phyloP scores from a whole-genome alignment of 2,329 filamentous ascomycete genomes.

The Aureobasidium pullulans region DNA sequence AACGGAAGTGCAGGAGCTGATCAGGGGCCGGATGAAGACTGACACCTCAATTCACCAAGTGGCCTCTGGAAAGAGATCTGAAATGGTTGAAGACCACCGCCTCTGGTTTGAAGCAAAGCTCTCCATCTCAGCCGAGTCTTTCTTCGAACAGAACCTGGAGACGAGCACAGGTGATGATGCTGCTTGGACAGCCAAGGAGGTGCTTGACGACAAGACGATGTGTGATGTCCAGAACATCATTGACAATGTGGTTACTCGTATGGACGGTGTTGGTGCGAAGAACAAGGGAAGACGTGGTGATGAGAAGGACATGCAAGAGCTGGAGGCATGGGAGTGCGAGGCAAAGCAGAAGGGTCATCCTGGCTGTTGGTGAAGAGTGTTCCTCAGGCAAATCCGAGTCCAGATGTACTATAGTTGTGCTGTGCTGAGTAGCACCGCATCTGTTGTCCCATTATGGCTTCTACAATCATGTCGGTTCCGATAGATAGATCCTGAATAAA shows the following conservation, averaged over 20 bases:
- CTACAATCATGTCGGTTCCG: background rate
- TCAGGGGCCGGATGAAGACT: background rate
- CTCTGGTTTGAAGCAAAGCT: slow-evolving; percentile 21
- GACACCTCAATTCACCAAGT: slow-evolving; percentile 4
- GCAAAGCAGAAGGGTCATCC: background rate
- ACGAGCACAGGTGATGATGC: slow-evolving; percentile 10
- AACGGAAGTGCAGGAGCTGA: slow-evolving; percentile 13
- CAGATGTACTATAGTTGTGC: background rate
- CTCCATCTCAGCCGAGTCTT: background rate
- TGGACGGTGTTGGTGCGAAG: slow-evolving; percentile 19
- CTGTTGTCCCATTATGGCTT: no score
- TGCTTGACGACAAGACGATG: background rate
- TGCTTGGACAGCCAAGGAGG: slow-evolving; percentile 10
- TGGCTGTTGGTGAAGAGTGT: background rate
- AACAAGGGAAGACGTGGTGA: slow-evolving; percentile 17
- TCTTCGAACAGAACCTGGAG: slow-evolving; percentile 10
- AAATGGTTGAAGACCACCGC: slow-evolving; percentile 5
- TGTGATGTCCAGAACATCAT: slow-evolving; percentile 11
- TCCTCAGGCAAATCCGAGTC: background rate
- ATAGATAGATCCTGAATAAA: background rate
- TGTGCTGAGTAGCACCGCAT: background rate
- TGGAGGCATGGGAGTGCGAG: background rate
- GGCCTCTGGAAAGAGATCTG: background rate
- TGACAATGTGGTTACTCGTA: slow-evolving; percentile 16
- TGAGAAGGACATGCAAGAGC: background rate